Percentiles rank a stretch among this genome's conserved stretches.
Evolutionary conservation across 1,284 basidiomycete genomes (phyloP).

Genomic region (Ustilago tritici): DNA sequence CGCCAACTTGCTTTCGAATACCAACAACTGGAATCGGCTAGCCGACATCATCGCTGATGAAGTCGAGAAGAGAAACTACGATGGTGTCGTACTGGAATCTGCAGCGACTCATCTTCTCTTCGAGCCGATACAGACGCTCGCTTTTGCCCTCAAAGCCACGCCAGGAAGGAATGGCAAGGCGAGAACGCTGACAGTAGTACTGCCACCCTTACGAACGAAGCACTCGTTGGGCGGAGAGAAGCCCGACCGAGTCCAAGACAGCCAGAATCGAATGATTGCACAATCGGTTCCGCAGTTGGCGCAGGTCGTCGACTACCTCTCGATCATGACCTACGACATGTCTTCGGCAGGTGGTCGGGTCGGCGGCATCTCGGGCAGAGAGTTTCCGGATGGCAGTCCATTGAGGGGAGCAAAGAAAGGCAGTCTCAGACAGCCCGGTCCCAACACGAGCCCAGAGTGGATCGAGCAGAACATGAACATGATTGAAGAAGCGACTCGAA

Average conservation of each 20-base stretch:
- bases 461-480: constrained; percentile 38
- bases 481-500: constrained; percentile 17
- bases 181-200: constrained; percentile 32
- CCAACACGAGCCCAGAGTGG: constrained; percentile 50
- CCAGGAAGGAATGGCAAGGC: neutral
- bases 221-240: constrained; percentile 18
- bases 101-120: constrained; percentile 47
- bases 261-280: constrained; percentile 42
- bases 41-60: constrained; percentile 26
- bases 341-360: constrained; percentile 26
- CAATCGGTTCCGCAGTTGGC: constrained; percentile 44
- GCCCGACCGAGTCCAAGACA: constrained; percentile 14
- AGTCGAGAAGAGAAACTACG: constrained; percentile 17
- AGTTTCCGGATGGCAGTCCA: constrained; percentile 41
- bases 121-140: constrained; percentile 31
- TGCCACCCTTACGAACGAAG: constrained; percentile 39
- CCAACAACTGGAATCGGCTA: constrained; percentile 24
- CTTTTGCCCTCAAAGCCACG: constrained; percentile 9
- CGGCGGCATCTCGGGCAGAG: constrained; percentile 15
- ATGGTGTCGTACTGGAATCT: constrained; percentile 46
- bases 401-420: constrained; percentile 41
- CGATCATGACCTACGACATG: constrained; percentile 61
- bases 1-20: constrained; percentile 29
- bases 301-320: constrained; percentile 41
- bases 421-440: constrained; percentile 39